phyloP scores from a whole-genome alignment of 2,329 filamentous ascomycete species.

The Beauveria brongniartii region DNA sequence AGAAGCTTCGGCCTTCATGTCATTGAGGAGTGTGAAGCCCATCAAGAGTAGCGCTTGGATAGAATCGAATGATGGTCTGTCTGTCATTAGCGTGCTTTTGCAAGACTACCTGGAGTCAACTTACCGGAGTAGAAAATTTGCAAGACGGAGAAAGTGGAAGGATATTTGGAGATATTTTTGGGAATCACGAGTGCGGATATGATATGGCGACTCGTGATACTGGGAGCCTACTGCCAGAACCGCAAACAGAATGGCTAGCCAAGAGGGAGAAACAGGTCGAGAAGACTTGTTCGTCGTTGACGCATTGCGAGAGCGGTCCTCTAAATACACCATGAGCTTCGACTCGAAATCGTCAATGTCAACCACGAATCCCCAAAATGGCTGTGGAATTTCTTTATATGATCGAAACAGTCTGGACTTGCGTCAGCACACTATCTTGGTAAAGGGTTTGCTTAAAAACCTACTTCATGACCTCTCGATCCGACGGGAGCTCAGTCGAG shows the following conservation, averaged over 20 bases:
- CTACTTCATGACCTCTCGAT: slow-evolving; percentile 59
- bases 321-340: slow-evolving; percentile 56
- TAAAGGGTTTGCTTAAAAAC: slow-evolving; percentile 18
- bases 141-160: slow-evolving; percentile 55
- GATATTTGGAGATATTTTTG: slow-evolving; percentile 56
- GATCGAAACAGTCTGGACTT: slow-evolving; percentile 49
- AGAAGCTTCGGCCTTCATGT: slow-evolving; percentile 62
- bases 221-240: slow-evolving; percentile 59
- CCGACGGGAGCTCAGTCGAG: slow-evolving; percentile 52
- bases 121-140: slow-evolving; percentile 54
- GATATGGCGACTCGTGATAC: slow-evolving; percentile 57
- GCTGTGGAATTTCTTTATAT: slow-evolving; percentile 60
- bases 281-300: slow-evolving; percentile 36
- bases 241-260: slow-evolving; percentile 58
- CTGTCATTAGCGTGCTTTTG: slow-evolving; percentile 8
- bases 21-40: slow-evolving; percentile 56
- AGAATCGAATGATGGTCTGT: slow-evolving; percentile 54
- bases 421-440: not conserved
- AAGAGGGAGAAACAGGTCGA: slow-evolving; percentile 52
- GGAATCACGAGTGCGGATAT: slow-evolving; percentile 49
- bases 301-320: slow-evolving; percentile 52
- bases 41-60: slow-evolving; percentile 57
- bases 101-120: slow-evolving; percentile 5
- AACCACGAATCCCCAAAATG: slow-evolving; percentile 60
- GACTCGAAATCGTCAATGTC: slow-evolving; percentile 59